Evolutionary conservation across 208 protist genomes (phyloP), one percentile per base, ranked within the genome.

Genomic region (Trypanosoma cruzi): DNA sequence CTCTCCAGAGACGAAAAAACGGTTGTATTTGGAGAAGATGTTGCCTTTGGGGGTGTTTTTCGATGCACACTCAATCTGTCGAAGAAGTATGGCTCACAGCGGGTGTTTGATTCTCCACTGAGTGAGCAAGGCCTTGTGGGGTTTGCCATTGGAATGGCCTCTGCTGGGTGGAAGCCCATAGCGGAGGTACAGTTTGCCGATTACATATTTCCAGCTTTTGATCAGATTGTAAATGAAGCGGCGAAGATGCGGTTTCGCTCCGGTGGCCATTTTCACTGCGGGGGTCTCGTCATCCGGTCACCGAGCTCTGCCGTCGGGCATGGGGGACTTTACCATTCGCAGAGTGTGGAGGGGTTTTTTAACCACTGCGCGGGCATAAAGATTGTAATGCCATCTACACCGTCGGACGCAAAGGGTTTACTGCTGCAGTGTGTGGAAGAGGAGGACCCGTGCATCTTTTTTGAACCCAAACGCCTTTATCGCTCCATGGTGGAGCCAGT

Each of bases 121-220:
- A 96, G 85, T 49, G 98, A 99, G 80, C 98, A 99, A 79, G 98
- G 95, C 31, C 98, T 99, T 60, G 97, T 96, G 4, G 98, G 98
- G 32, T 99, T 99, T 77, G 98, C 91, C n/a, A 97, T 99, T 68
- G 98, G 98, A 69, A 86, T 95, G 85, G 90, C 90, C n/a, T 70
- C 86, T 1, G 84, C 90, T 22, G 89, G 89, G 34, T 93, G 84
- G 81, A 73, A 86, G 6, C 92, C 98, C 29, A 98, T 99, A 40
- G 98, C 98, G 10, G 98, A 99, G 79, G 98, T 99, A 44, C 98
- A 99, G 79, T 99, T 99, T 80, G 98, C 98, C 5, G 98, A 99
- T 83, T 99, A 99, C 84, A 99, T 99, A 53, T 99, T 99, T 71
- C 98, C 98, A 26, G 98, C 98, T 4, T 99, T 99, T 80, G 98